A percentile compares a stretch with the other conserved stretches of the same genome.
phyloP scores from a whole-genome alignment of 1,139 yeast genomes.

The Geotrichum restrictum region DNA sequence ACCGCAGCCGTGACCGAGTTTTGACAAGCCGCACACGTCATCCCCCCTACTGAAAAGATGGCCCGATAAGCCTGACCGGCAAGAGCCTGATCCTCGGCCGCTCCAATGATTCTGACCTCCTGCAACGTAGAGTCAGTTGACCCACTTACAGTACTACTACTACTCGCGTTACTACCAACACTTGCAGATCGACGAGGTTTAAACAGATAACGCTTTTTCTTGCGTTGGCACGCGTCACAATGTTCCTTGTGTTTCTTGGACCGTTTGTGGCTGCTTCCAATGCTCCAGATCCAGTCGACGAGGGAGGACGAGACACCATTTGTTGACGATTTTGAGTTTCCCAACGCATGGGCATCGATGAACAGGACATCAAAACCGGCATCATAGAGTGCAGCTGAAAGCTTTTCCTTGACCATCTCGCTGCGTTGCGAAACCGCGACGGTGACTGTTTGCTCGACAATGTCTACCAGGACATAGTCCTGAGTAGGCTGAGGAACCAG shows the following conservation, averaged over 20 bases:
- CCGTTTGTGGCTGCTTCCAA: conserved; percentile 23
- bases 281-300: conserved; percentile 19
- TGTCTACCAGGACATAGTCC: conserved; percentile 10
- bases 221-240: conserved; percentile 40
- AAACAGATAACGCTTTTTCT: background rate
- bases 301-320: conserved; percentile 22
- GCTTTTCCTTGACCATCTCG: background rate
- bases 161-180: conserved; percentile 12
- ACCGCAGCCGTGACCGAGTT: conserved; percentile 47
- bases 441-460: conserved; percentile 10
- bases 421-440: conserved; percentile 12
- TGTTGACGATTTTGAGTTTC: background rate
- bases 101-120: conserved; percentile 20
- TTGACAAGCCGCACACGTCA: conserved; percentile 64
- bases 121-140: conserved; percentile 16
- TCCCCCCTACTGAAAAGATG: conserved; percentile 55
- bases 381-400: conserved; percentile 14
- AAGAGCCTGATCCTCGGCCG: conserved; percentile 27
- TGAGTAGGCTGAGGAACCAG: background rate
- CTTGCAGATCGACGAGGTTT: background rate
- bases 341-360: conserved; percentile 24
- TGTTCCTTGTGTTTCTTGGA: conserved; percentile 37
- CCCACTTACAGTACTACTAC: conserved; percentile 14
- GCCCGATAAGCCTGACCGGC: conserved; percentile 41
- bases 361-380: conserved; percentile 36